phyloP scores from a whole-genome alignment of 257 asterid species.

The Buddleja alternifolia region DNA sequence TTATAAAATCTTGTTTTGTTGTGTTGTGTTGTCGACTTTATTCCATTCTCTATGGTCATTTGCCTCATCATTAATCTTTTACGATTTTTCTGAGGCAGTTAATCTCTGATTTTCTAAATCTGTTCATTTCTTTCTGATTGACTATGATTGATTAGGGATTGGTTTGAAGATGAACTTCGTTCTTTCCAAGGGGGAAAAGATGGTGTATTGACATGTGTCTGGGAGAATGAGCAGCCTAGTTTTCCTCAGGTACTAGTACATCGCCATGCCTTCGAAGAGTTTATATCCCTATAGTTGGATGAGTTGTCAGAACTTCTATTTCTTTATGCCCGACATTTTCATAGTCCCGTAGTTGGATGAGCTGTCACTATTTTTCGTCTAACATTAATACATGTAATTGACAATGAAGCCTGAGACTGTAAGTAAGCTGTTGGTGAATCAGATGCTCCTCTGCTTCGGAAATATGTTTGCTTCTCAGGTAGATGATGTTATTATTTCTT shows the following conservation, averaged over 20 bases:
- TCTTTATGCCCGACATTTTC: background rate
- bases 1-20: conserved; percentile 18
- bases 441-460: conserved; percentile 98
- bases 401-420: conserved; percentile 87
- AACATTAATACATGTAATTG: conserved; percentile 30
- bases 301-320: conserved; percentile 9
- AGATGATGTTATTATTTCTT: conserved; percentile 35
- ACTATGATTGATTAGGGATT: conserved; percentile 62
- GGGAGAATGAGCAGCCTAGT: conserved; percentile 94
- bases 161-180: conserved; percentile 97
- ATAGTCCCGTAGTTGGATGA: conserved; percentile 8
- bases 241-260: conserved; percentile 86
- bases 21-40: conserved; percentile 8
- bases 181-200: conserved; percentile 97
- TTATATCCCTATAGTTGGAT: conserved; percentile 11
- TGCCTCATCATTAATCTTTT: conserved; percentile 25
- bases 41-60: conserved; percentile 27
- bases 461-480: conserved; percentile 95
- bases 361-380: conserved; percentile 26
- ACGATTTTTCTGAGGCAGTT: conserved; percentile 25
- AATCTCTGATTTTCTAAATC: conserved; percentile 19
- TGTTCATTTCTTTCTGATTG: conserved; percentile 21
- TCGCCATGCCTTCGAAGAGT: conserved; percentile 14
- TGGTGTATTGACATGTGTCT: conserved; percentile 89
- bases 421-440: conserved; percentile 95